Evolutionary conservation across 1,284 basidiomycete genomes (phyloP), one percentile per base, ranked within the genome.

Genomic region (Cystobasidiaceae sp.): DNA sequence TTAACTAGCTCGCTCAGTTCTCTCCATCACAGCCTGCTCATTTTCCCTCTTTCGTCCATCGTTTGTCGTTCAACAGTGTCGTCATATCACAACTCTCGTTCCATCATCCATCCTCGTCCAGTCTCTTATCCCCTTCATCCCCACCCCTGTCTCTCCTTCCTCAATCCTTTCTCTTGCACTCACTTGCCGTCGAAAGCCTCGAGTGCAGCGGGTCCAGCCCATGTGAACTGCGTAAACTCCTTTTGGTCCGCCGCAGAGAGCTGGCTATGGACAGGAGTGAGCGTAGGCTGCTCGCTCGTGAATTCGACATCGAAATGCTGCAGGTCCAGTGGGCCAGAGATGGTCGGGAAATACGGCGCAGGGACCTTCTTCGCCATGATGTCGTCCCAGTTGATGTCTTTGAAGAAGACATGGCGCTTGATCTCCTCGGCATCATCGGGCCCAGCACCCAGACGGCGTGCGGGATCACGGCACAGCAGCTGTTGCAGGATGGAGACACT

Each of bases 371-470:
- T 98, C 80, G 96, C 82, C 71, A 96, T 79, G 39, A 98, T 89
- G 77, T 97, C 93, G 73, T 97, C 93, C 79, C 90, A 99, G 79
- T 82, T 96, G 69, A 96, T 88, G 75, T 97, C 94, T 77, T 93
- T 90, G 84, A 99, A 98, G 84, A 98, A 99, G 13, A 92, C 86
- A 78, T 98, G 96, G 67, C 85, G 83, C 80, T 98, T 99, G 81
- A 99, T 96, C 74, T 97, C 96, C 73, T 92, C 90, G 0, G 96
- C 96, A 74, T 98, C 96, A 54, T 84, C 84, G 72, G 92, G 89
- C 8, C 87, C 87, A n/a, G 93, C 89, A 25, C 96, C 96, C n/a
- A 99, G 82, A 68, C 96, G 88, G 48, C 89, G 87, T 27, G 78
- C 75, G n/a, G 96, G 93, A 75, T 99, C 96, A 44, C 94, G 86